Conservation (phyloP, 2,329 filamentous ascomycete genomes). For the Sarocladium kiliense region DNA sequence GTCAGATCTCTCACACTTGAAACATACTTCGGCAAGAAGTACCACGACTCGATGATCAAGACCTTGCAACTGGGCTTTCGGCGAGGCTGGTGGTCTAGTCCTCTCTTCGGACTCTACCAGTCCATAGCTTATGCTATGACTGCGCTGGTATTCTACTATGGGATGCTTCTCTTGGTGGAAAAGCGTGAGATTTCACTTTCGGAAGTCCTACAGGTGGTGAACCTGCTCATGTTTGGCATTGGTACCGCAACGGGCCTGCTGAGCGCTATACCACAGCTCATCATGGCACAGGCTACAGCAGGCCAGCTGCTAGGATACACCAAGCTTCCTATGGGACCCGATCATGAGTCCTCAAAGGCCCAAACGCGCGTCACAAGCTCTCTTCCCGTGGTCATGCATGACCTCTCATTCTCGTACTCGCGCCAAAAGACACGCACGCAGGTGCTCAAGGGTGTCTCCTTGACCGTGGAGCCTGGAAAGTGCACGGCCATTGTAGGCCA, state of each 20-base stretch:
- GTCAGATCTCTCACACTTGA: slow-evolving; percentile 74
- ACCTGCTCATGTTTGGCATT: slow-evolving; percentile 79
- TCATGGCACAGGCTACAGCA: slow-evolving; percentile 66
- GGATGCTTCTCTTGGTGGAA: slow-evolving; percentile 55
- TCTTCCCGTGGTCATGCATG: slow-evolving; percentile 41
- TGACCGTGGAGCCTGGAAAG: slow-evolving; percentile 57
- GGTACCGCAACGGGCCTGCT: slow-evolving; percentile 66
- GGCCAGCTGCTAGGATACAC: slow-evolving; percentile 67
- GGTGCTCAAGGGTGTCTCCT: slow-evolving; percentile 60
- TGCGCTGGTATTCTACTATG: slow-evolving; percentile 81
- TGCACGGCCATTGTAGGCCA: slow-evolving; percentile 75
- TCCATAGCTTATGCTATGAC: slow-evolving; percentile 66
- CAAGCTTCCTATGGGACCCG: slow-evolving; percentile 46
- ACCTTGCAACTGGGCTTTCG: slow-evolving; percentile 58
- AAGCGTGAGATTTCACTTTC: slow-evolving; percentile 43
- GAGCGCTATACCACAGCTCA: slow-evolving; percentile 74
- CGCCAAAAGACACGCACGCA: slow-evolving; percentile 49
- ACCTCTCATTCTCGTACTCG: slow-evolving; percentile 70
- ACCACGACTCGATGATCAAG: slow-evolving; percentile 42
- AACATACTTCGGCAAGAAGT: slow-evolving; percentile 61
- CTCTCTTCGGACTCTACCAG: slow-evolving; percentile 74
- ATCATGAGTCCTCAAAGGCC: slow-evolving; percentile 44
- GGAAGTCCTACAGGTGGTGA: slow-evolving; percentile 67
- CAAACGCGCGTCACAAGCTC: slow-evolving; percentile 18
- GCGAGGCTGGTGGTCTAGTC: slow-evolving; percentile 61